Evolutionary conservation across 257 asterid species (phyloP).

Genomic region (Voacanga thouarsii): DNA sequence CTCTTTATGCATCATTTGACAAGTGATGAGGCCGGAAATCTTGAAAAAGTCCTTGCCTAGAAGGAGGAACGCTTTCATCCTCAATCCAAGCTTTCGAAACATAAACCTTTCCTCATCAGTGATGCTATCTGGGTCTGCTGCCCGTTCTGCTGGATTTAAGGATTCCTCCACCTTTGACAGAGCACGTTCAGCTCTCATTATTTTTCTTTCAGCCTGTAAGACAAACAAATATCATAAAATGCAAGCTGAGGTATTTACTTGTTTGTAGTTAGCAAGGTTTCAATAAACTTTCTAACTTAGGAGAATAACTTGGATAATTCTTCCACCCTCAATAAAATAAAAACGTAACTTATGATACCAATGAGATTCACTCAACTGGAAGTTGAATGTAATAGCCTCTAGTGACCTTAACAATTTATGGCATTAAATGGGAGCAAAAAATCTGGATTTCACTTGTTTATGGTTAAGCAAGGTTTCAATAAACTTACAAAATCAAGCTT

Average conservation of each 20-base stretch:
- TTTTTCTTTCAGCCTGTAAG: conserved; percentile 71
- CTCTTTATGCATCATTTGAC: background rate
- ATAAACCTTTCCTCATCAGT: conserved; percentile 94
- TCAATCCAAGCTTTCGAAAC: conserved; percentile 94
- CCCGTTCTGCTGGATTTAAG: conserved; percentile 59
- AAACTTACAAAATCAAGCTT: conserved; percentile 76
- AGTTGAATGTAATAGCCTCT: background rate
- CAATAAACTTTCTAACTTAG: background rate
- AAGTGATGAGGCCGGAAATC: conserved; percentile 16
- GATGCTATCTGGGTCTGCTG: conserved; percentile 64
- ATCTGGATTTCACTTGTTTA: background rate
- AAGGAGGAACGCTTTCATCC: conserved; percentile 98
- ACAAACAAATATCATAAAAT: conserved; percentile 11
- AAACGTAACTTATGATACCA: background rate
- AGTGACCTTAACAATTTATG: background rate
- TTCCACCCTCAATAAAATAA: background rate
- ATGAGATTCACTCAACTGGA: conserved; percentile 3
- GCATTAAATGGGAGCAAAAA: background rate
- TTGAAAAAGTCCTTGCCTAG: conserved; percentile 50
- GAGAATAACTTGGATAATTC: background rate
- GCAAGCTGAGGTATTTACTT: background rate
- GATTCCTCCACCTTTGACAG: conserved; percentile 78
- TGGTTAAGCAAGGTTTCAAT: background rate
- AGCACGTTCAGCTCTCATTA: conserved; percentile 69
- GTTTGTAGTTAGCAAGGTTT: too few species aligned